These are phyloP conservation scores for Hypoxylon crocopeplum DNA, from an alignment of 495 filamentous ascomycete genomes.

Conservation along the genomic window DNA sequence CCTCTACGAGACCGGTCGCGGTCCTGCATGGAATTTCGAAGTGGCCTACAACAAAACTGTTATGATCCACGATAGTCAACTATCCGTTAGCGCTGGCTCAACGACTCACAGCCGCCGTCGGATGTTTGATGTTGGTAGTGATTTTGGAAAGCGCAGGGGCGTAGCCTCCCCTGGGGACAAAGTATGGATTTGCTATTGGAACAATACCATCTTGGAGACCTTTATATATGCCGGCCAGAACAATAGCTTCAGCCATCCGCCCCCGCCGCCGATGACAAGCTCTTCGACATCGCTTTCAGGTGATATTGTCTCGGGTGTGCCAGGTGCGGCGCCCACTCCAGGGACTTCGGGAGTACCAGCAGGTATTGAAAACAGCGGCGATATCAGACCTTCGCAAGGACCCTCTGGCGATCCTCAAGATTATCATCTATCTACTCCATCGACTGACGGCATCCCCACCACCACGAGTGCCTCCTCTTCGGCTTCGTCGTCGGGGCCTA, in stretches of 20 bases:
- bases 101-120: slow-evolving; percentile 17
- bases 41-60: slow-evolving; percentile 80
- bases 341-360: slow-evolving; percentile 31
- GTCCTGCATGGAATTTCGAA: slow-evolving; percentile 78
- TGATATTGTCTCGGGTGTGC: not conserved
- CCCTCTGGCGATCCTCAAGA: slow-evolving; percentile 10
- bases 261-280: slow-evolving; percentile 16
- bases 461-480: slow-evolving; percentile 9
- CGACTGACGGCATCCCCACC: not conserved
- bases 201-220: slow-evolving; percentile 77
- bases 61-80: slow-evolving; percentile 66
- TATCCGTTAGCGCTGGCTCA: slow-evolving; percentile 35
- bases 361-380: slow-evolving; percentile 12
- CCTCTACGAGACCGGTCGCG: slow-evolving; percentile 61
- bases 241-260: slow-evolving; percentile 44
- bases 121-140: slow-evolving; percentile 36
- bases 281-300: slow-evolving; percentile 27
- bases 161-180: slow-evolving; percentile 65
- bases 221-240: slow-evolving; percentile 79
- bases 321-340: slow-evolving; percentile 2
- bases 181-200: slow-evolving; percentile 92
- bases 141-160: slow-evolving; percentile 50
- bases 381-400: slow-evolving; percentile 7
- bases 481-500: not conserved
- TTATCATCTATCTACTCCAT: slow-evolving; percentile 7